Evolutionary conservation across 805 yeast species (phyloP).

Genomic region (Kurtzmaniella cleridarum): DNA sequence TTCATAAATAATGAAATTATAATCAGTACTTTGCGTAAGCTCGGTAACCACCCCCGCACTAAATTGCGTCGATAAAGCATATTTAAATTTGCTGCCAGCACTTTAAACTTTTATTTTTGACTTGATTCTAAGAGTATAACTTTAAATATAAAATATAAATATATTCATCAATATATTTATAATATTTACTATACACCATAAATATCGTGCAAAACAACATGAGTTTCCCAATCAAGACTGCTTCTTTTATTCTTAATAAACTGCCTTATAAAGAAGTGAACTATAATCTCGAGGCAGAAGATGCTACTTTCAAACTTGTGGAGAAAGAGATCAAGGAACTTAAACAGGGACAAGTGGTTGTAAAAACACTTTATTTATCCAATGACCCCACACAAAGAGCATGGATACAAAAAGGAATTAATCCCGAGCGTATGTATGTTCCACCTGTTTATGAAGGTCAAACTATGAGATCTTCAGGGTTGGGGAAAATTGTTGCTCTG

Average conservation of each 20-base stretch:
- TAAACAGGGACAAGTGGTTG: slow-evolving; percentile 35
- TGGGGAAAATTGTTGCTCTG: slow-evolving; percentile 47
- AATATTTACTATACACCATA: too few relatives aligned
- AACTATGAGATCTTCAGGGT: slow-evolving; percentile 40
- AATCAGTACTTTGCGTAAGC: too few relatives aligned
- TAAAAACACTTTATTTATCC: slow-evolving; percentile 44
- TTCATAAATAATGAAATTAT: too few relatives aligned
- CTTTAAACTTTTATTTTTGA: too few relatives aligned
- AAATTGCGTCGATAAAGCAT: too few relatives aligned
- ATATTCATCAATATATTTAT: too few relatives aligned
- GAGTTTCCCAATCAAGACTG: slow-evolving; percentile 8
- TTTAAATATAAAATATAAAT: too few relatives aligned
- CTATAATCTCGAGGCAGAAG: slow-evolving; percentile 13
- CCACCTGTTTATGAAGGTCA: slow-evolving; percentile 40
- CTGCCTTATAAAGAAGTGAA: slow-evolving; percentile 18
- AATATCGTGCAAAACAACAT: too few relatives aligned
- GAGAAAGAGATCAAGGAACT: slow-evolving; percentile 6
- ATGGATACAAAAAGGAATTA: slow-evolving; percentile 41
- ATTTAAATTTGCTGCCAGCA: too few relatives aligned
- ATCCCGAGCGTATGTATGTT: slow-evolving; percentile 25
- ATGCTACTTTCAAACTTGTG: slow-evolving; percentile 22
- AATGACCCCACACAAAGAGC: slow-evolving; percentile 61
- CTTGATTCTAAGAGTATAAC: too few relatives aligned
- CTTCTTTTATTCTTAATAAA: slow-evolving; percentile 16
- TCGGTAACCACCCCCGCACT: too few relatives aligned